These are phyloP conservation scores for Xerocomellus amylosporus DNA, from an alignment of 768 basidiomycete species.

Conservation along the genomic window DNA sequence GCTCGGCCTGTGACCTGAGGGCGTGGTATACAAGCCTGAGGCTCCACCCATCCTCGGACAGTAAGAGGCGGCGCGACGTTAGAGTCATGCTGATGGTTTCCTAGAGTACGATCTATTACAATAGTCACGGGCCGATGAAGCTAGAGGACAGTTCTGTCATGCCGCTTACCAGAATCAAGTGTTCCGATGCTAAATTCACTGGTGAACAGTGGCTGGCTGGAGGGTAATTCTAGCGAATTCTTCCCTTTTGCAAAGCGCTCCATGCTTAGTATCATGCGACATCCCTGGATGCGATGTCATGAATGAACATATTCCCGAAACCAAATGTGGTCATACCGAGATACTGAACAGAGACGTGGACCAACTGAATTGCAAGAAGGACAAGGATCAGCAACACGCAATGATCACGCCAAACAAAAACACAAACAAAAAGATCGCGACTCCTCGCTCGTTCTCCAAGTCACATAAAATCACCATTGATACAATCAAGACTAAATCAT, in stretches of 20 bases:
- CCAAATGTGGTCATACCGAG: conserved; percentile 4
- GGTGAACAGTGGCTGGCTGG: conserved; percentile 1
- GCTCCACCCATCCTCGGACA: neutral
- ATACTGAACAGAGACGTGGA: conserved; percentile 7
- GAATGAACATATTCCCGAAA: neutral
- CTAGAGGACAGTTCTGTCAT: neutral
- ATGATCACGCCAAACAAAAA: neutral
- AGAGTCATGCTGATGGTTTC: neutral
- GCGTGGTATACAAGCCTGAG: neutral
- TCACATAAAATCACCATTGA: neutral
- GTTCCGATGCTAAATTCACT: conserved; percentile 5
- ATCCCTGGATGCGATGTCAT: conserved; percentile 16
- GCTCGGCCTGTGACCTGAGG: neutral
- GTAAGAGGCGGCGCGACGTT: neutral
- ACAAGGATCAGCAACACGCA: neutral
- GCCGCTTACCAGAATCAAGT: neutral
- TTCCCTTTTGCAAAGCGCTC: conserved; percentile 16
- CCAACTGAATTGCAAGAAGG: conserved; percentile 11
- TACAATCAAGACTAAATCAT: neutral
- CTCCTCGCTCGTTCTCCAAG: neutral
- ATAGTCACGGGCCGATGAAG: neutral
- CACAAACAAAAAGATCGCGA: conserved; percentile 9
- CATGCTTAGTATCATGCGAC: conserved; percentile 25
- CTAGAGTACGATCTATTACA: neutral
- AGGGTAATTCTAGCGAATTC: neutral